Base-by-base conservation (phyloP, 1,139 yeast species). In the Candida freyschussii region DNA sequence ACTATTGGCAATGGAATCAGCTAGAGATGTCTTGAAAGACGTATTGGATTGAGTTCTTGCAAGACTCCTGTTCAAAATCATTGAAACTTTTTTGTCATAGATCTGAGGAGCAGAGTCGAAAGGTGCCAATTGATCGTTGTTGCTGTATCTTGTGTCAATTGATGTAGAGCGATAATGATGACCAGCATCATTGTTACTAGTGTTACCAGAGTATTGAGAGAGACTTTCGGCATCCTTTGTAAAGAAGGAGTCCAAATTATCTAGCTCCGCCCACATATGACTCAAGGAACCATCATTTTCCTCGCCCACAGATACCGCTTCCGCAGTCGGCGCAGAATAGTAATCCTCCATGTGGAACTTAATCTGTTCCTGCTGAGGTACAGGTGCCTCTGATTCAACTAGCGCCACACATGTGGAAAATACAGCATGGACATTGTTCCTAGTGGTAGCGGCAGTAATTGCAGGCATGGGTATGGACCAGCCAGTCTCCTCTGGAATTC, bases 381-480 rank as follows among this genome's bases (percentile, higher is more conserved):
- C 17, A 28, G 52, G 40, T 37, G 50, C 44, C 32, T 52, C 53
- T 6, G 58, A 32, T 27, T 50, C 53, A 25, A 53, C 54, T 5
- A 44, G 29, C 0, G 51, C 45, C 19, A 62, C 46, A 53, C 96
- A 89, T 0, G 96, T 85, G 21, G 89, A 78, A 53, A 85, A 91
- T 3, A 91, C 98, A 0, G 97, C 89, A 57, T 91, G 97, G 2
- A 93, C 95, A 53, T 93, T 91, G 53, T 84, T 85, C 44, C 97
- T 66, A 1, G 97, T 85, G 10, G 82, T 74, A 0, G 94, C 81
- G 0, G 96, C 86, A 0, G 94, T 80, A 21, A 84, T 76, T 0
- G 89, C 84, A 0, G 97, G 96, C 91, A 84, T 82, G 2, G 97
- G 95, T 30, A 93, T 78, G 0, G 96, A 80, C 99, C 99, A 93